Evolutionary conservation across 73 alveolate species (phyloP).

Genomic region (Paramecium primaurelia): DNA sequence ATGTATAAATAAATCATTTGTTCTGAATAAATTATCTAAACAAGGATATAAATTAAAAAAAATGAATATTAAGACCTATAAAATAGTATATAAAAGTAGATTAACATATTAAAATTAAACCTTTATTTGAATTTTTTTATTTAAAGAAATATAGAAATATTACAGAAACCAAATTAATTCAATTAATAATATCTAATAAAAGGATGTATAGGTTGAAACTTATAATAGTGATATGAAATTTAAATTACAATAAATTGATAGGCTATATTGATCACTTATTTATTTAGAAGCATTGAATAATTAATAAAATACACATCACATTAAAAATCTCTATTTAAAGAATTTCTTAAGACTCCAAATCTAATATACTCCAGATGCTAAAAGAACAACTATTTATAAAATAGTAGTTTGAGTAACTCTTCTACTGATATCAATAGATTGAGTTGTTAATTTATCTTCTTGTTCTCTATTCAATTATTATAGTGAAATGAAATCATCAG

Average conservation of each 20-base stretch:
- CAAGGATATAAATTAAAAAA: no score
- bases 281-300: neutral
- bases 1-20: no score
- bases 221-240: no score
- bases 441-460: constrained; percentile 41
- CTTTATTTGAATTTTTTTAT: no score
- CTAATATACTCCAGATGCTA: constrained; percentile 33
- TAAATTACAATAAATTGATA: neutral
- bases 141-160: no score
- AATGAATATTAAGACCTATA: no score
- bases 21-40: no score
- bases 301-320: constrained; percentile 17
- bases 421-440: neutral
- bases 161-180: no score
- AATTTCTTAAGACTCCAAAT: constrained; percentile 20
- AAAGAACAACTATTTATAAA: neutral
- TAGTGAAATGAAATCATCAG: constrained; percentile 20
- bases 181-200: no score
- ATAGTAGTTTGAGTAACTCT: constrained; percentile 44
- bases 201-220: no score
- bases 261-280: neutral
- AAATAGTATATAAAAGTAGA: no score
- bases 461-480: constrained; percentile 36
- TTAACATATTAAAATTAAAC: no score
- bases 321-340: constrained; percentile 35